Evolutionary conservation across 2,329 filamentous ascomycete species (phyloP).

Genomic region (Xylaria multiplex): DNA sequence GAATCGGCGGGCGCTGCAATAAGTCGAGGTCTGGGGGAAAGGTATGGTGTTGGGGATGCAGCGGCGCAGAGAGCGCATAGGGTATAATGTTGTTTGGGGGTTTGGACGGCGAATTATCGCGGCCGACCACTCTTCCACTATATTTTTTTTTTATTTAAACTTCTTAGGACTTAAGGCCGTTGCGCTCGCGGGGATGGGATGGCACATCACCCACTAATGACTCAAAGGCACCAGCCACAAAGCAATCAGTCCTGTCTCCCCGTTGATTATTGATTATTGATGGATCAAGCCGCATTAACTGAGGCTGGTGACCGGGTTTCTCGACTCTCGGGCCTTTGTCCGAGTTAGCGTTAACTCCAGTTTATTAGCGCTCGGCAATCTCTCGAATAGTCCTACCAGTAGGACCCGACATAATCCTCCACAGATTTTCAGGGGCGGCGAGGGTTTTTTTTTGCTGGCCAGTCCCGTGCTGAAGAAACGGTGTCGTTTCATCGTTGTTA

Average conservation of each 20-base stretch:
- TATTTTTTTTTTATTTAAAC: constrained; percentile 1
- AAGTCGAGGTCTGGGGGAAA: constrained; percentile 30
- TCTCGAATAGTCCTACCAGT: neutral
- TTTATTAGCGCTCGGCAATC: constrained; percentile 32
- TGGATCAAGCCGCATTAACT: constrained; percentile 17
- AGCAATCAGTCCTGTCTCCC: neutral
- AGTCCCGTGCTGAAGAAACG: constrained; percentile 8
- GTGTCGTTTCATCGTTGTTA: constrained; percentile 28
- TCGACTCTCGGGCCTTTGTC: constrained; percentile 14
- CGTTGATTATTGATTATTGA: neutral
- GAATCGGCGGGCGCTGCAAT: constrained; percentile 33
- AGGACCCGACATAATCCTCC: too few species aligned
- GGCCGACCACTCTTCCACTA: constrained; percentile 14
- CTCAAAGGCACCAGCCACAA: constrained; percentile 21
- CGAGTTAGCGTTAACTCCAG: neutral
- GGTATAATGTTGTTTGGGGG: constrained; percentile 3
- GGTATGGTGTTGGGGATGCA: constrained; percentile 15
- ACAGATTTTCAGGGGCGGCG: constrained; percentile 26
- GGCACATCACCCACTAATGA: neutral
- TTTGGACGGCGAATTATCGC: constrained; percentile 26
- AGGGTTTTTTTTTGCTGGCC: neutral
- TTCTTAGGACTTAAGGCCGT: neutral
- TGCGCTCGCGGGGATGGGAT: constrained; percentile 23
- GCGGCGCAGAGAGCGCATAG: constrained; percentile 32
- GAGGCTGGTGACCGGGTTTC: constrained; percentile 6